Evolutionary conservation across 352 stramenopile genomes (phyloP).

Genomic region (Globisporangium heterothallicum): DNA sequence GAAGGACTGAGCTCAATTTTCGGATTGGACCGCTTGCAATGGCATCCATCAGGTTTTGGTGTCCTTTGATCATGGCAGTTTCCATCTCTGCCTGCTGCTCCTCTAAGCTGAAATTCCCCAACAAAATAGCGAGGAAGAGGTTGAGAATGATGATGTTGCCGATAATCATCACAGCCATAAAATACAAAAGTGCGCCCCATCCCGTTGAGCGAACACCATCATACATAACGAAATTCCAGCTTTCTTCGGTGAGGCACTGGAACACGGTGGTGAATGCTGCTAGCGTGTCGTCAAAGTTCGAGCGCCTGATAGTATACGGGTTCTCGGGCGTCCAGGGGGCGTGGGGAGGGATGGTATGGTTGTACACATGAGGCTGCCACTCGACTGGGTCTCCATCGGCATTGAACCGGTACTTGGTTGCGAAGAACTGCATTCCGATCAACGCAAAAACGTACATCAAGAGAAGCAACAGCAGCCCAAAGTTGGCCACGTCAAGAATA

Average conservation of each 20-base stretch:
- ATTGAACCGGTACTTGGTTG: conserved; percentile 83
- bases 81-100: conserved; percentile 26
- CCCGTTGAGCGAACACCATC: conserved; percentile 50
- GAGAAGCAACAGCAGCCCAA: conserved; percentile 81
- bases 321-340: conserved; percentile 35
- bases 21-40: conserved; percentile 7
- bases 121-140: conserved; percentile 85
- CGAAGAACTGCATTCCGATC: conserved; percentile 75
- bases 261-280: conserved; percentile 71
- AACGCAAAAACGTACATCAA: conserved; percentile 89
- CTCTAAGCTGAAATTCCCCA: conserved; percentile 68
- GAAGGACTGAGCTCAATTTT: conserved; percentile 6
- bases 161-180: conserved; percentile 63
- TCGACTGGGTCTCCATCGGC: conserved; percentile 22
- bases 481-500: conserved; percentile 80
- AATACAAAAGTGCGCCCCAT: conserved; percentile 42
- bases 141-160: conserved; percentile 87
- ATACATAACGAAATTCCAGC: conserved; percentile 88
- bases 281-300: conserved; percentile 61
- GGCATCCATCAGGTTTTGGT: conserved; percentile 21
- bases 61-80: conserved; percentile 20
- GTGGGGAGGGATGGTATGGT: conserved; percentile 29
- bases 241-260: conserved; percentile 84
- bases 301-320: conserved; percentile 31
- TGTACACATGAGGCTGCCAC: conserved; percentile 38